phyloP scores from a whole-genome alignment of 768 basidiomycete genomes.

The Strobilomyces dryophilus region DNA sequence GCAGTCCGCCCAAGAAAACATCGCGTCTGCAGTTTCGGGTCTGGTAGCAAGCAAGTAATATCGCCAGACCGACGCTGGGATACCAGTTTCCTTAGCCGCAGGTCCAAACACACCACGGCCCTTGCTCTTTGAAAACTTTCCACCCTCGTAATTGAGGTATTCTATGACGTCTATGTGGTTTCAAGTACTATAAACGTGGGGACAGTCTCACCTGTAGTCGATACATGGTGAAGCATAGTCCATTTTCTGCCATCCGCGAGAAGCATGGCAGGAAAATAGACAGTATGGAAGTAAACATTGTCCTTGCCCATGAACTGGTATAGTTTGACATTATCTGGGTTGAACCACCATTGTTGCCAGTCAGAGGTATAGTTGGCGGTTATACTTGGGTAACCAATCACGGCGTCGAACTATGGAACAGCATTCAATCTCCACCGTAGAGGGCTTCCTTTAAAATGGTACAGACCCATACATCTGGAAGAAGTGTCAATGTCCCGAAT shows the following conservation, averaged over 20 bases:
- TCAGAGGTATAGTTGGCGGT: conserved; percentile 92
- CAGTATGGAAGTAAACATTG: conserved; percentile 97
- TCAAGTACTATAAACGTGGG: not conserved
- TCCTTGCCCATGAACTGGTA: conserved; percentile 99
- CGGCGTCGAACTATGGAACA: conserved; percentile 82
- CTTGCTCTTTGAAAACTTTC: conserved; percentile 97
- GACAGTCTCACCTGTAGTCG: conserved; percentile 76
- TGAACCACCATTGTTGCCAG: conserved; percentile 98
- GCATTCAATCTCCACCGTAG: not conserved
- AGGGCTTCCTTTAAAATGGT: not conserved
- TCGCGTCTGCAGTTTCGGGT: conserved; percentile 91
- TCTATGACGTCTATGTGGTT: conserved; percentile 47
- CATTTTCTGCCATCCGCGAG: conserved; percentile 87
- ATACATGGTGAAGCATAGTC: conserved; percentile 92
- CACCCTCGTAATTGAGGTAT: conserved; percentile 96
- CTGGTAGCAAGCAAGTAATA: conserved; percentile 92
- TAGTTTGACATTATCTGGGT: conserved; percentile 80
- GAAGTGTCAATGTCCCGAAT: conserved; percentile 3
- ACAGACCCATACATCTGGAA: conserved; percentile 88
- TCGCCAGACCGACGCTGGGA: conserved; percentile 93
- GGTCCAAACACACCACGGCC: conserved; percentile 97
- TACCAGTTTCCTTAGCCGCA: conserved; percentile 88
- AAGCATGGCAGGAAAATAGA: conserved; percentile 89
- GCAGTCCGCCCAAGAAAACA: conserved; percentile 96
- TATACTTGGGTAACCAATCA: conserved; percentile 95